phyloP scores from a whole-genome alignment of 129 eudicot species.

The Silybum marianum region DNA sequence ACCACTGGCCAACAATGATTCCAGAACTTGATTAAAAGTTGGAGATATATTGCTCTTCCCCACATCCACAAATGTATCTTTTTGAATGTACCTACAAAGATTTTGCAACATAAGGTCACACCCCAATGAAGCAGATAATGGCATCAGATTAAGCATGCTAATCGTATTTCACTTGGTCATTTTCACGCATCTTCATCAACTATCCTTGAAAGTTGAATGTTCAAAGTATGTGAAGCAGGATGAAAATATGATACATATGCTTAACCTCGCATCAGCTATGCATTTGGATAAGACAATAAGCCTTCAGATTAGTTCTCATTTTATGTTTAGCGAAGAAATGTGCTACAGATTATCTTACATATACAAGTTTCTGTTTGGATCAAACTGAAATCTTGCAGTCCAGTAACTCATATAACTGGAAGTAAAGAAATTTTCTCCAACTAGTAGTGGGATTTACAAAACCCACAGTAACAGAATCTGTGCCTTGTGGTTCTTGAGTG shows the following conservation, averaged over 20 bases:
- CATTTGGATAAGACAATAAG: slow-evolving; percentile 7
- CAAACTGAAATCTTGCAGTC: slow-evolving; percentile 9
- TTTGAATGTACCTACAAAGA: slow-evolving; percentile 69
- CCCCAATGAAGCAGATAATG: slow-evolving; percentile 9
- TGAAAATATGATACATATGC: slow-evolving; percentile 1
- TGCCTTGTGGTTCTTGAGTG: slow-evolving; percentile 17
- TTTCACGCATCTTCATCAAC: slow-evolving; percentile 25
- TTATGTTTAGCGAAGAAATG: slow-evolving; percentile 6
- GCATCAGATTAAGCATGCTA: slow-evolving; percentile 12
- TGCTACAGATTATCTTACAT: slow-evolving; percentile 1
- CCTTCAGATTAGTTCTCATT: slow-evolving; percentile 4
- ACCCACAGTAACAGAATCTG: slow-evolving; percentile 1
- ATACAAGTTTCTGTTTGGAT: slow-evolving; percentile 1
- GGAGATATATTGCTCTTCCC: slow-evolving; percentile 71
- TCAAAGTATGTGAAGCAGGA: slow-evolving; percentile 8
- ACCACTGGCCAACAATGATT: slow-evolving; percentile 54
- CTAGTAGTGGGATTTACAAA: slow-evolving; percentile 17
- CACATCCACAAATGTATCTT: slow-evolving; percentile 84
- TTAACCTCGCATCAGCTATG: slow-evolving; percentile 20
- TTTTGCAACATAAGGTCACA: slow-evolving; percentile 18
- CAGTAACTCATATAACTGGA: slow-evolving; percentile 11
- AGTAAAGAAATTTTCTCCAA: background rate
- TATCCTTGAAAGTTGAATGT: slow-evolving; percentile 7
- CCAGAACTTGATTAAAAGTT: slow-evolving; percentile 67
- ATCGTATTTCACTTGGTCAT: slow-evolving; percentile 10